These are phyloP conservation scores for Cucurbita maxima DNA, from an alignment of 306 rosid genomes.

Conservation along the genomic window DNA sequence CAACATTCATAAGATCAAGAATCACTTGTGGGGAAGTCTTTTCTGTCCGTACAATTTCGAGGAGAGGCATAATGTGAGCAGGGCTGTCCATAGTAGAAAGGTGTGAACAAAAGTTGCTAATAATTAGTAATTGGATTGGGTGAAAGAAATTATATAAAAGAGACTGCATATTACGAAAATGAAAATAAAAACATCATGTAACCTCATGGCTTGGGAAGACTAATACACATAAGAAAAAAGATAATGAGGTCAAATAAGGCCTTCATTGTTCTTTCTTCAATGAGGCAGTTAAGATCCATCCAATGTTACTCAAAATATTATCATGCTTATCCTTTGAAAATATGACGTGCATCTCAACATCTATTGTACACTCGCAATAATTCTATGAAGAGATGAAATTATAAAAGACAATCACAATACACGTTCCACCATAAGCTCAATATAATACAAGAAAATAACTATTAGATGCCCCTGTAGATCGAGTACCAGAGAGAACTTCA, in stretches of 20 bases:
- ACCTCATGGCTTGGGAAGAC: background rate
- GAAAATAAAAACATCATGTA: background rate
- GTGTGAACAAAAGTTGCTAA: slow-evolving; percentile 10
- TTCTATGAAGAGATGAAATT: background rate
- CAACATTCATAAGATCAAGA: slow-evolving; percentile 73
- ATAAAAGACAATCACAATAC: background rate
- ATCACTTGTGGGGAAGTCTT: slow-evolving; percentile 82
- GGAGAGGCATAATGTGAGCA: slow-evolving; percentile 96
- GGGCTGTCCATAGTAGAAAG: slow-evolving; percentile 52
- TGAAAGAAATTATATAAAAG: background rate
- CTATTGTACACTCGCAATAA: background rate
- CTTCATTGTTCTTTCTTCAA: background rate
- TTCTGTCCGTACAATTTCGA: slow-evolving; percentile 84
- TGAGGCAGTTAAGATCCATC: background rate
- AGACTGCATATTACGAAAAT: background rate
- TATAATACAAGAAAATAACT: background rate
- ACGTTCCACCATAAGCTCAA: background rate
- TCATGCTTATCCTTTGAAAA: background rate
- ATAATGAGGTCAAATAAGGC: background rate
- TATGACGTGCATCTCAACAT: background rate
- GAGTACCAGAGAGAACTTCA: no score
- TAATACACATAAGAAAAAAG: background rate
- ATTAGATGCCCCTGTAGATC: background rate
- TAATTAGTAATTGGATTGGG: background rate
- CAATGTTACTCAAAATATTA: background rate